These are phyloP conservation scores for Eragrostis tef DNA, from an alignment of 202 grass and related monocot species.

Conservation along the genomic window DNA sequence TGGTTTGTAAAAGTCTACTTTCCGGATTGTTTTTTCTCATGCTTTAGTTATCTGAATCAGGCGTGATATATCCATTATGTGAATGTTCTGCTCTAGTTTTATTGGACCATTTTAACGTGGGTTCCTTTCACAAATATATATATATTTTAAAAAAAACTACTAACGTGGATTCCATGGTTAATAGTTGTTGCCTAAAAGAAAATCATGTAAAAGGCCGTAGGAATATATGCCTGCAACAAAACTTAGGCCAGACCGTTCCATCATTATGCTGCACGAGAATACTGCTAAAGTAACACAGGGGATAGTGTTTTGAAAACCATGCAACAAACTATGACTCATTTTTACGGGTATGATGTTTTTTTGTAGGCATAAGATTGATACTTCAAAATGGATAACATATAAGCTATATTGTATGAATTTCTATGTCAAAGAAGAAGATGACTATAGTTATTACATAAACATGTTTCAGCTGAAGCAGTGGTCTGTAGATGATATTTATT, in stretches of 20 bases:
- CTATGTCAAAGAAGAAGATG: conserved; percentile 1
- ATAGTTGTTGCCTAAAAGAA: neutral
- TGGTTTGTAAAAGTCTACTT: conserved; percentile 62
- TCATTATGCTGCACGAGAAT: neutral
- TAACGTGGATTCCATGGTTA: neutral
- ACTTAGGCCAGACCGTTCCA: neutral
- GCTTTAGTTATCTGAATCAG: conserved; percentile 4
- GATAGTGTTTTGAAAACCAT: conserved; percentile 9
- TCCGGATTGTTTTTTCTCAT: conserved; percentile 9
- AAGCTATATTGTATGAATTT: neutral
- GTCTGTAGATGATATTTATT: neutral
- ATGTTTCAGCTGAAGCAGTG: conserved; percentile 30
- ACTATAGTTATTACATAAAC: neutral
- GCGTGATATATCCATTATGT: conserved; percentile 1
- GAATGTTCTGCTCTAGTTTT: conserved; percentile 1
- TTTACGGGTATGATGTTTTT: conserved; percentile 10
- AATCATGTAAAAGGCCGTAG: neutral
- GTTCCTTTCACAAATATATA: neutral
- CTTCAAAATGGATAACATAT: neutral
- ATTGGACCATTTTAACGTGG: conserved; percentile 11
- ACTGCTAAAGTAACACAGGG: neutral
- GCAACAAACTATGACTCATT: conserved; percentile 1
- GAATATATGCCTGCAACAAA: conserved; percentile 20
- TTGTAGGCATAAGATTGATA: neutral
- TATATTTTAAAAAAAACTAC: too few species aligned